Evolutionary conservation across 306 rosid species (phyloP).

Genomic region (Gynostemma pentaphyllum): DNA sequence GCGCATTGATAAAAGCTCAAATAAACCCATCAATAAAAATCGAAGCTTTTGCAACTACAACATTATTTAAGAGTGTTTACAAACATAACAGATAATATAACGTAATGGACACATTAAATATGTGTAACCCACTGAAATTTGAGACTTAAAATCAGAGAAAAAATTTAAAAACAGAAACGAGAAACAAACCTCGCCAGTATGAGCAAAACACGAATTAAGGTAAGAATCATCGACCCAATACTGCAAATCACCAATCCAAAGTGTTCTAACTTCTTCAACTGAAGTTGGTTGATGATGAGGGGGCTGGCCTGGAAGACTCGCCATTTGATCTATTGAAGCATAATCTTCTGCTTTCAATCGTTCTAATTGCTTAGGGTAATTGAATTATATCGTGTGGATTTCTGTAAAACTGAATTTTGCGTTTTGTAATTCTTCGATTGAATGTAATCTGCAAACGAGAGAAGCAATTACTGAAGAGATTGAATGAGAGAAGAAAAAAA

Average conservation of each 20-base stretch:
- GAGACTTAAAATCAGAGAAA: not conserved
- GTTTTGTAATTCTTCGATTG: not conserved
- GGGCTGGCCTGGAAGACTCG: conserved; percentile 25
- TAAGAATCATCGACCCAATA: conserved; percentile 84
- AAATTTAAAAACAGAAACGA: conserved; percentile 2
- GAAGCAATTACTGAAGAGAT: not conserved
- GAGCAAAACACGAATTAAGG: conserved; percentile 62
- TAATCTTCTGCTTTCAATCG: not conserved
- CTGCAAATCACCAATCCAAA: conserved; percentile 90
- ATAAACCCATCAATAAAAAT: no score
- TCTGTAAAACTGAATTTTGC: not conserved
- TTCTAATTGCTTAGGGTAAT: not conserved
- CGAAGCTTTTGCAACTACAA: no score
- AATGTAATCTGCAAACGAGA: no score
- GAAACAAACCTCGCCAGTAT: conserved; percentile 68
- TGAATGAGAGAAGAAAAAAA: not conserved
- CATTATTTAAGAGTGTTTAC: no score
- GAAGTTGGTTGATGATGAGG: conserved; percentile 38
- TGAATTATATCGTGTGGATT: not conserved
- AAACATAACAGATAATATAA: no score
- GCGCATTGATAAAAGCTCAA: no score
- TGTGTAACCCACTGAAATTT: not conserved
- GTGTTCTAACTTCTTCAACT: conserved; percentile 69
- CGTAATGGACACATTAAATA: no score
- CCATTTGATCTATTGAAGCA: conserved; percentile 13